Conservation (phyloP, 140 eudicot genomes). For the Senecio squalidus region DNA sequence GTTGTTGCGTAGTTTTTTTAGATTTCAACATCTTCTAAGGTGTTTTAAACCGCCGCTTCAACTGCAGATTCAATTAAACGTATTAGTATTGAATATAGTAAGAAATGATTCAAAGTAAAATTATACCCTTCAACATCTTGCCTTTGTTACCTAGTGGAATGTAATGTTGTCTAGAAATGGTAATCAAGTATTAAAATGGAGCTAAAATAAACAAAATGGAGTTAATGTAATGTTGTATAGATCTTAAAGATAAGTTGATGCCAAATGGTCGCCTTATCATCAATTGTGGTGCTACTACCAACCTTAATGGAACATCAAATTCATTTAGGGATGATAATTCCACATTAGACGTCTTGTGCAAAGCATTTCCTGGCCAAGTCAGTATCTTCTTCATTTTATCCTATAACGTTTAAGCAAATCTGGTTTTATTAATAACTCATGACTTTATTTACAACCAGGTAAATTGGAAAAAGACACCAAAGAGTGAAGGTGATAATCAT, state of each 20-base stretch:
- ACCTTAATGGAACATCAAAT: slow-evolving; percentile 15
- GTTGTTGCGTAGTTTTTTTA: not conserved
- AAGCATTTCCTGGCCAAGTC: slow-evolving; percentile 78
- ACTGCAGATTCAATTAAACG: too few relatives aligned
- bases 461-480: slow-evolving; percentile 70
- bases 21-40: not conserved
- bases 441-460: slow-evolving; percentile 28
- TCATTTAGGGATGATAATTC: too few relatives aligned
- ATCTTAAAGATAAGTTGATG: slow-evolving; percentile 57
- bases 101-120: too few relatives aligned
- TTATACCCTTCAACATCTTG: too few relatives aligned
- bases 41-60: too few relatives aligned
- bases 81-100: too few relatives aligned
- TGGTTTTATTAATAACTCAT: not conserved
- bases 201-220: too few relatives aligned
- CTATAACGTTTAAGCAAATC: not conserved
- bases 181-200: too few relatives aligned
- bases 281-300: slow-evolving; percentile 60
- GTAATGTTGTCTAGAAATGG: too few relatives aligned
- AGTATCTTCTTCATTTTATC: slow-evolving; percentile 7
- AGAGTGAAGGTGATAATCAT: slow-evolving; percentile 53
- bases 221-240: too few relatives aligned
- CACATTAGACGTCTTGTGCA: slow-evolving; percentile 48
- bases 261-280: slow-evolving; percentile 87
- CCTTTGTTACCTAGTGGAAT: too few relatives aligned